Evolutionary conservation across 2,329 filamentous ascomycete genomes (phyloP).

Genomic region (Monosporascus sp.): DNA sequence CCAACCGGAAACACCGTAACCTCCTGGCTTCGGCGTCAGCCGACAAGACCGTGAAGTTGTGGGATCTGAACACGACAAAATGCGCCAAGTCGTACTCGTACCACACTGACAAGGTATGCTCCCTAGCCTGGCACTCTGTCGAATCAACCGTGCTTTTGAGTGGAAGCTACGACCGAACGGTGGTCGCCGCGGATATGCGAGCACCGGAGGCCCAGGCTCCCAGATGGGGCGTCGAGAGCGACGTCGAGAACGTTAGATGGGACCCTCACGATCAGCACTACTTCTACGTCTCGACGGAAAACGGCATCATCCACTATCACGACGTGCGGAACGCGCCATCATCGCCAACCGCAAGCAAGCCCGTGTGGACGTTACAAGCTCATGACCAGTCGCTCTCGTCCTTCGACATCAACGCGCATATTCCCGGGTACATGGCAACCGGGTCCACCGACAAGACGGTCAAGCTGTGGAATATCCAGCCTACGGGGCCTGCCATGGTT

Average conservation of each 20-base stretch:
- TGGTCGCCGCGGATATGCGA: constrained; percentile 94
- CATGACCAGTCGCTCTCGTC: constrained; percentile 89
- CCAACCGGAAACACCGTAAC: constrained; percentile 90
- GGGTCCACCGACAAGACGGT: constrained; percentile 92
- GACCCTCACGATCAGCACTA: constrained; percentile 87
- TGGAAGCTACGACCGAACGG: constrained; percentile 90
- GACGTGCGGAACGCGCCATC: constrained; percentile 74
- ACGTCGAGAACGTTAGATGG: constrained; percentile 90
- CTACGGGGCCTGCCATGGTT: constrained; percentile 80
- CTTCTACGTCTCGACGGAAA: constrained; percentile 94
- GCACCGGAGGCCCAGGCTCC: constrained; percentile 77
- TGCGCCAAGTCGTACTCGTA: constrained; percentile 94
- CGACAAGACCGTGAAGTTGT: constrained; percentile 95
- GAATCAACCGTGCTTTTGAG: constrained; percentile 86
- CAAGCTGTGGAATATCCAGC: constrained; percentile 90
- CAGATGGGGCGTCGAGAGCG: constrained; percentile 90
- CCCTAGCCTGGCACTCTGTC: constrained; percentile 83
- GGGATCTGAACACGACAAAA: constrained; percentile 88
- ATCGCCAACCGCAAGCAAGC: constrained; percentile 69
- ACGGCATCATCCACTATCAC: constrained; percentile 86
- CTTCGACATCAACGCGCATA: constrained; percentile 84
- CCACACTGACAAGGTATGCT: constrained; percentile 97
- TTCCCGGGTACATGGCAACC: constrained; percentile 90
- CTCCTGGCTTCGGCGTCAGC: constrained; percentile 91
- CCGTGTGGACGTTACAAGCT: constrained; percentile 91